These are phyloP conservation scores for Pyrenophora graminea DNA, from an alignment of 2,329 filamentous ascomycete species.

Conservation along the genomic window DNA sequence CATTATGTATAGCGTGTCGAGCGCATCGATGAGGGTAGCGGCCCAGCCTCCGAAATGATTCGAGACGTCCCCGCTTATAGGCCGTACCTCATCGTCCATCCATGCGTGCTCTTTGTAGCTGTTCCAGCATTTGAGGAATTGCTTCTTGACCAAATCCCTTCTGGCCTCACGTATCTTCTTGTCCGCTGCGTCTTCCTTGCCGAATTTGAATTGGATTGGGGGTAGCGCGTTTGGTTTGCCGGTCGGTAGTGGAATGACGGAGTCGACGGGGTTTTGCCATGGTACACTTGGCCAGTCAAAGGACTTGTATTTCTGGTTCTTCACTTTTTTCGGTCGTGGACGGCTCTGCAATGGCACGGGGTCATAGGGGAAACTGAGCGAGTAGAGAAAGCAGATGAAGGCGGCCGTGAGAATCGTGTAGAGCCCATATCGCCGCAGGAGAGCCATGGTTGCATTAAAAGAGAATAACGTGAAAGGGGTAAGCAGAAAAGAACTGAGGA, in stretches of 20 bases:
- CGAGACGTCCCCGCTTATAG: constrained; percentile 47
- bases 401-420: constrained; percentile 42
- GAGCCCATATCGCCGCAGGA: constrained; percentile 44
- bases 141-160: constrained; percentile 46
- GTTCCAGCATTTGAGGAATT: constrained; percentile 52
- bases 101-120: constrained; percentile 52
- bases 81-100: constrained; percentile 55
- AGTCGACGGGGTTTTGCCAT: constrained; percentile 47
- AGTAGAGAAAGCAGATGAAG: constrained; percentile 45
- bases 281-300: constrained; percentile 50
- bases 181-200: constrained; percentile 39
- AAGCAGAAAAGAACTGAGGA: constrained; percentile 5
- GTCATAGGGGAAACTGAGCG: constrained; percentile 43
- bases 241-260: constrained; percentile 45
- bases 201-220: constrained; percentile 50
- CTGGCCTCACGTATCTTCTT: constrained; percentile 42
- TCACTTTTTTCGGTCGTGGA: constrained; percentile 13
- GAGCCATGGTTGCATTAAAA: constrained; percentile 42
- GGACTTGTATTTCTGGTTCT: constrained; percentile 17
- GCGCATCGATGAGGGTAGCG: constrained; percentile 51
- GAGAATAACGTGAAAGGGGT: constrained; percentile 9
- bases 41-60: constrained; percentile 55
- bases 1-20: constrained; percentile 56
- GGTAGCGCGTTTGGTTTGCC: constrained; percentile 46
- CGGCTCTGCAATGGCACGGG: constrained; percentile 6